These are phyloP conservation scores for Tetradesmus obliquus DNA, from an alignment of 139 green algal genomes.

Conservation along the genomic window DNA sequence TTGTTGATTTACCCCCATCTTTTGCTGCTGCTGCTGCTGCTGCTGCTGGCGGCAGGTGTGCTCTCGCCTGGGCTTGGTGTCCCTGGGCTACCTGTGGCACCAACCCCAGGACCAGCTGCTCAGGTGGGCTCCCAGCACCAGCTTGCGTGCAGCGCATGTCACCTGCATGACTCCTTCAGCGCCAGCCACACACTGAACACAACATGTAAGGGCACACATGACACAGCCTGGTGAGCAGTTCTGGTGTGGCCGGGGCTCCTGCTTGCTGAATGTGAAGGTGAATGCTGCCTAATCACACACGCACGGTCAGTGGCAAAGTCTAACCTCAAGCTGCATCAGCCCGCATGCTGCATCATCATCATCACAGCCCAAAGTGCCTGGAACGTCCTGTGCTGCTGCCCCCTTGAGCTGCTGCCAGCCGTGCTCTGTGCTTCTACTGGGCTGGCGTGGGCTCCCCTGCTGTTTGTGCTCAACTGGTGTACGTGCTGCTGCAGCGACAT, in stretches of 20 bases:
- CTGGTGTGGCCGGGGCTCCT: no score
- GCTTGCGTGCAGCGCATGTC: no score
- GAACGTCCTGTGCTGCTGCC: background rate
- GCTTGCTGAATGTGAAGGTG: no score
- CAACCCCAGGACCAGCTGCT: constrained; percentile 86
- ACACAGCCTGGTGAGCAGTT: no score
- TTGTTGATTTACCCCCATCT: no score
- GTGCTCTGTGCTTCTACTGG: background rate
- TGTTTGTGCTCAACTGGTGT: no score
- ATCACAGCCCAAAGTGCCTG: background rate
- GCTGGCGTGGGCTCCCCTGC: background rate
- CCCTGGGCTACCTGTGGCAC: constrained; percentile 94
- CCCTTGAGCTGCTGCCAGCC: background rate
- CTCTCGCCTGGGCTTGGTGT: constrained; percentile 84
- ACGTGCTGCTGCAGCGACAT: constrained; percentile 56
- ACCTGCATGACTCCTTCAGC: no score
- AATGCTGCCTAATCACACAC: background rate
- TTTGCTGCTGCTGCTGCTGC: background rate
- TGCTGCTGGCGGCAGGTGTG: constrained; percentile 72
- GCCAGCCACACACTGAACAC: no score
- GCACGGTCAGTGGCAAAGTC: no score
- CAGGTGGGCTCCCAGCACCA: constrained; percentile 31
- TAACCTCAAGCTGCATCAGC: background rate
- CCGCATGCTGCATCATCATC: background rate
- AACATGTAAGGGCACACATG: no score